These are phyloP conservation scores for Penicillium janthinellum DNA, from an alignment of 2,329 filamentous ascomycete species.

Conservation along the genomic window DNA sequence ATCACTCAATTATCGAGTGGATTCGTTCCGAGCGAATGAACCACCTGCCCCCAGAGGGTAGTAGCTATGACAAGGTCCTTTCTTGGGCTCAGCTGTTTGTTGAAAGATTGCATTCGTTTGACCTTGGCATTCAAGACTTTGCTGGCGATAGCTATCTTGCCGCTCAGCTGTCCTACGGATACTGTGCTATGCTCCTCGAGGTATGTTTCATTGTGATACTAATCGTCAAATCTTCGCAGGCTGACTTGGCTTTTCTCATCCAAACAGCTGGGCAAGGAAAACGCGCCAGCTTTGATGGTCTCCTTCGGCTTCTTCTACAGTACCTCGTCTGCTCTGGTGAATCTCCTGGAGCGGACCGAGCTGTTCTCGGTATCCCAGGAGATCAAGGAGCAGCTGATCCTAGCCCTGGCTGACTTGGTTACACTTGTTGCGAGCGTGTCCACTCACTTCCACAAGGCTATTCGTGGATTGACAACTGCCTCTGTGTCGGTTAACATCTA, in stretches of 20 bases:
- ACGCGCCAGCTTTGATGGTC: slow-evolving; percentile 47
- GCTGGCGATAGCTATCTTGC: slow-evolving; percentile 44
- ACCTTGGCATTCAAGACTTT: slow-evolving; percentile 39
- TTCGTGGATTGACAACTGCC: slow-evolving; percentile 24
- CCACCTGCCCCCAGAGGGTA: slow-evolving; percentile 43
- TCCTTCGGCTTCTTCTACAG: slow-evolving; percentile 58
- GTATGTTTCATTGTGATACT: slow-evolving; percentile 31
- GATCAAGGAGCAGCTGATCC: slow-evolving; percentile 50
- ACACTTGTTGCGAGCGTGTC: slow-evolving; percentile 35
- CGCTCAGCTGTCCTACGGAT: slow-evolving; percentile 53
- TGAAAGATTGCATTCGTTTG: slow-evolving; percentile 42
- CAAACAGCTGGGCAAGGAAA: slow-evolving; percentile 25
- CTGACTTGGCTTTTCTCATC: slow-evolving; percentile 1
- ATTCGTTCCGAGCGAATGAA: slow-evolving; percentile 43
- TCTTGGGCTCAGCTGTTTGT: slow-evolving; percentile 45
- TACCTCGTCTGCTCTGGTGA: slow-evolving; percentile 44
- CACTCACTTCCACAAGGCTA: slow-evolving; percentile 40
- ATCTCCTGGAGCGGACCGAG: slow-evolving; percentile 51
- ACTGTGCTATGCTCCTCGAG: slow-evolving; percentile 52
- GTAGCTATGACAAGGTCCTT: slow-evolving; percentile 46
- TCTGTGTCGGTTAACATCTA: slow-evolving; percentile 43
- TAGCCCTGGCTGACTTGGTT: slow-evolving; percentile 42
- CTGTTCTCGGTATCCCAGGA: slow-evolving; percentile 51
- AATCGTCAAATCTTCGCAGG: neutral
- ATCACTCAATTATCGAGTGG: slow-evolving; percentile 39